Evolutionary conservation across 2,329 filamentous ascomycete species (phyloP), one percentile per base, ranked within the genome.

Genomic region (Westerdykella sp.): DNA sequence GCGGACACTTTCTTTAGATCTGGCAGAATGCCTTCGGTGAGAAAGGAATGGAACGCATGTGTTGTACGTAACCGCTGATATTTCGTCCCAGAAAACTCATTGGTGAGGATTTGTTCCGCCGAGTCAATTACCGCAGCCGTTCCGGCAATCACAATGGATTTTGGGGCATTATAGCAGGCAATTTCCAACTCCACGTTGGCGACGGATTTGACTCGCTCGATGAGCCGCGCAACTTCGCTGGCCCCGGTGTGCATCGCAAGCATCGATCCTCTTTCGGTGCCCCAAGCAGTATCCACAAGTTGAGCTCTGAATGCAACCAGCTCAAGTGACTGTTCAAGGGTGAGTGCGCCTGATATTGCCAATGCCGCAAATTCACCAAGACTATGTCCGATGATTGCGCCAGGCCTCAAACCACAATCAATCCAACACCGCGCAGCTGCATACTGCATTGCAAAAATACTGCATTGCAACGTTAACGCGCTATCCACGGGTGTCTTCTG

Each of bases 81-180:
- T 10, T 25, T 18, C 40, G 34, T 9, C 10, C 21, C 28, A 2
- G n/a, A 32, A 39, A 37, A 21, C 23, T 37, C 32, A 2, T 22
- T 34, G 13, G 47, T 21, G 2, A 50, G 37, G 0, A 37, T 44
- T 1, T 49, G 30, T 1, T 43, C 54, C 0, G 66, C 44, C 0
- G 40, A 47, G 3, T 67, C 55, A 6, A 74, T 65, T 1, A 62
- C 59, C 1, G 36, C 30, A 0, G 54, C 44, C 0, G 63, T 50
- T 0, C 73, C 73, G 2, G 68, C 69, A 2, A 76, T 28, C 0
- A 69, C 70, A 48, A 71, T 68, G 46, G 57, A 71, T 4, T 43
- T 48, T 0, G 67, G 68, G 0, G 36, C 44, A 37, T 50, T 57
- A 50, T 42, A 58, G 49, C 73, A 77, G 0, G 75, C 74, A 21